Percentiles rank a stretch among this genome's conserved stretches.
These are phyloP conservation scores for Falciphora oryzae DNA, from an alignment of 2,329 filamentous ascomycete genomes.

Conservation along the genomic window DNA sequence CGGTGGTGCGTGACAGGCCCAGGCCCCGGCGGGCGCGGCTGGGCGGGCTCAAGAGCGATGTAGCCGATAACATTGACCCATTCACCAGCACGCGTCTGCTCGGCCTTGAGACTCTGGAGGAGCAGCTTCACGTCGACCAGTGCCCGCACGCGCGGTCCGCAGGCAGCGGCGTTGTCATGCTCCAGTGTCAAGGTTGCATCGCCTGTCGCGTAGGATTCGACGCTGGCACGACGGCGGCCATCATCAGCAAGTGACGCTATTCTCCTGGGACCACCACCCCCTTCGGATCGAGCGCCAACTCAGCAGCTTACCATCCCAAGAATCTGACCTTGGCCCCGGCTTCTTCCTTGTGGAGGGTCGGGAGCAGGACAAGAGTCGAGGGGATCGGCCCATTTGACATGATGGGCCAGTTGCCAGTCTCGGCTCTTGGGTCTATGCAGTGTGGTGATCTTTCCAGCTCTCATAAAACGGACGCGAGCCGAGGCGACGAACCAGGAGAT, in stretches of 20 bases:
- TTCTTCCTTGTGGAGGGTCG: conserved; percentile 45
- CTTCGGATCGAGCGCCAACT: background rate
- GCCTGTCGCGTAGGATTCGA: conserved; percentile 43
- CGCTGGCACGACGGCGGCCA: conserved; percentile 29
- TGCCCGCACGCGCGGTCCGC: conserved; percentile 37
- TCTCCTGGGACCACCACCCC: background rate
- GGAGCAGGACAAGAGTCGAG: conserved; percentile 60
- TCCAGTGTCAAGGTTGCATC: conserved; percentile 61
- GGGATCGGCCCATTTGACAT: conserved; percentile 59
- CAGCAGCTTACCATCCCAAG: conserved; percentile 69
- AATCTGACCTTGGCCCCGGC: conserved; percentile 79
- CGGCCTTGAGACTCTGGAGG: conserved; percentile 56
- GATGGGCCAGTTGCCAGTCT: background rate
- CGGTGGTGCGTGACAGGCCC: conserved; percentile 12
- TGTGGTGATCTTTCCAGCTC: background rate
- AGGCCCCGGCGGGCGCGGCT: conserved; percentile 9
- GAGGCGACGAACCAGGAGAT: background rate
- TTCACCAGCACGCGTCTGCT: conserved; percentile 64
- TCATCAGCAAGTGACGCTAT: background rate
- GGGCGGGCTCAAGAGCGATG: conserved; percentile 35
- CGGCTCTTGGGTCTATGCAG: background rate
- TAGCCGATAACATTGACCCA: conserved; percentile 92
- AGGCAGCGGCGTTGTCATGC: conserved; percentile 45
- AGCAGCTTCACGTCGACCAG: conserved; percentile 67
- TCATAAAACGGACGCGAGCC: background rate